Evolutionary conservation across 2,329 filamentous ascomycete species (phyloP), one percentile per base, ranked within the genome.

Genomic region (Pseudogymnoascus sp.): DNA sequence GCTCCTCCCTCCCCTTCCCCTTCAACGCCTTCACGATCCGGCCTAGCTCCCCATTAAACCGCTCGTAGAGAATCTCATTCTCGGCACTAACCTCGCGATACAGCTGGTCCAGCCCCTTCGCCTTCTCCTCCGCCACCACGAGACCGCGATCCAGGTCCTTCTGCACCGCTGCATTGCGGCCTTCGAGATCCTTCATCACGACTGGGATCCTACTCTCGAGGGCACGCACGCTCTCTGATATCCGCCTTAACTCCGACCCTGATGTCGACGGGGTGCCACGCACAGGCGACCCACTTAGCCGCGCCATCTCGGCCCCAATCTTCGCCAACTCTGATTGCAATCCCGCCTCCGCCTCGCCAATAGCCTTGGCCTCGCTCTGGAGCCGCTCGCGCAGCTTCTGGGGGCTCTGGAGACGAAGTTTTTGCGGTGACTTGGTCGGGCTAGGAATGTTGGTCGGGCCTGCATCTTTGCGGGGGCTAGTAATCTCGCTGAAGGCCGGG

Each of bases 1-100:
- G 89, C 10, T 90, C 91, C 44, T 91, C 88, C 60, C 89, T 88
- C 3, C 85, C 84, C 68, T 87, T 88, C 65, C 84, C 84, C 74
- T 85, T 86, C 59, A 95, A 81, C 42, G 88, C 90, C 74, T 86
- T 88, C 47, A 92, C 81, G 65, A 97, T 90, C 78, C 89, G 91
- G 69, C 85, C 88, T 59, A 97, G 78, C 76, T 97, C 93, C n/a
- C 86, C 84, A 71, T 97, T 96, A 79, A 97, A 96, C 65, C 87
- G 88, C 68, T 93, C 89, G 75, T 97, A 97, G 63, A 97, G 80
- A 31, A 93, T 84, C 76, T 97, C 93, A 70, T 97, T 97, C 78
- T 97, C 93, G 0, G 91, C 90, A 69, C 87, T 91, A 15, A 87
- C 85, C 72, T 96, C 91, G 68, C 91, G 89, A 77, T 96, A 96